Evolutionary conservation across 1,139 yeast genomes (phyloP).

Genomic region (Candida smagusa): DNA sequence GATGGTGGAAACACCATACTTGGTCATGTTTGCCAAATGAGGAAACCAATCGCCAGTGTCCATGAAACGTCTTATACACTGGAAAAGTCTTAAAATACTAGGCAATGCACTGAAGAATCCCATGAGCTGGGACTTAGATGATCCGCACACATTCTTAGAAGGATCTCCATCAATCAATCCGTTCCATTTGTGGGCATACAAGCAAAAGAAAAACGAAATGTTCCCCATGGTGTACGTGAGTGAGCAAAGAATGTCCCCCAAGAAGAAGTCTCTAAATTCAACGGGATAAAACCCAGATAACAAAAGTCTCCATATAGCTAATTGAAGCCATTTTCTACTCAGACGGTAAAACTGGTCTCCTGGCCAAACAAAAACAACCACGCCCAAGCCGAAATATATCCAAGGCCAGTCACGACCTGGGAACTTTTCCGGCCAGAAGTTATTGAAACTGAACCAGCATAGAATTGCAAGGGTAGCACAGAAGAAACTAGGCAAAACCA

Average conservation of each 20-base stretch:
- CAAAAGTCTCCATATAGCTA: constrained; percentile 68
- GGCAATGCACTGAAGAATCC: constrained; percentile 87
- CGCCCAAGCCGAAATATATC: constrained; percentile 58
- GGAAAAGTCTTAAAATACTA: constrained; percentile 84
- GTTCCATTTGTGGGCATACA: constrained; percentile 69
- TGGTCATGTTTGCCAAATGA: constrained; percentile 86
- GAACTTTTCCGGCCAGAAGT: constrained; percentile 59
- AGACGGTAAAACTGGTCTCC: constrained; percentile 48
- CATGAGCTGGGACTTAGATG: constrained; percentile 68
- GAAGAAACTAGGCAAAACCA: constrained; percentile 59
- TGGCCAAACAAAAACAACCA: constrained; percentile 61
- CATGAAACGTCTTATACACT: constrained; percentile 84
- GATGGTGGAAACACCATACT: constrained; percentile 63
- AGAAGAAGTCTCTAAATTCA: constrained; percentile 88
- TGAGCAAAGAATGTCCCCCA: constrained; percentile 89
- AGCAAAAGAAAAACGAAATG: constrained; percentile 78
- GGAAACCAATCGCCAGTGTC: constrained; percentile 98
- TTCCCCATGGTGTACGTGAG: constrained; percentile 86
- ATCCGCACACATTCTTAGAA: constrained; percentile 60
- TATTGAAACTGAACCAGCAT: constrained; percentile 67
- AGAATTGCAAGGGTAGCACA: constrained; percentile 47
- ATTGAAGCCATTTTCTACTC: constrained; percentile 70
- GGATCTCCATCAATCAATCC: constrained; percentile 40
- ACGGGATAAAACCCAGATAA: constrained; percentile 90
- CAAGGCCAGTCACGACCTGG: constrained; percentile 82